Conservation (phyloP, 768 basidiomycete species). For the Mycena galopus region DNA sequence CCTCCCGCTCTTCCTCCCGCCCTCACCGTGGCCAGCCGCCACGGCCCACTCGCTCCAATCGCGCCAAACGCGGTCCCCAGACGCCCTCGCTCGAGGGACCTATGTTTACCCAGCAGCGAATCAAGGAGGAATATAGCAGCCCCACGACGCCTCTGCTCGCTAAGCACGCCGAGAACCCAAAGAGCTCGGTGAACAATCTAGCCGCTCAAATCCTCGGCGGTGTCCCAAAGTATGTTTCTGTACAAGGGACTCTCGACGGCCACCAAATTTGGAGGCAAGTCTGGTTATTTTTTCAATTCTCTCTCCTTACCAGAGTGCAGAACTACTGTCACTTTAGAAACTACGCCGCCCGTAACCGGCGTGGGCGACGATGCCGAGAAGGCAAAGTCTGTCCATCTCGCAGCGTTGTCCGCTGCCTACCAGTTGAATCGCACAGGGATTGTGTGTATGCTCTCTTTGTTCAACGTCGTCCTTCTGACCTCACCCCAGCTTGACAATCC, state of each 20-base stretch:
- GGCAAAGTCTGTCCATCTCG: conserved; percentile 80
- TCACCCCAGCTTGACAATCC: conserved; percentile 55
- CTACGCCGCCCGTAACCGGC: conserved; percentile 62
- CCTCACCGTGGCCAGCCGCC: conserved; percentile 25
- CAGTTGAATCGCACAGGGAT: conserved; percentile 74
- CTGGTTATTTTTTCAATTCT: background rate
- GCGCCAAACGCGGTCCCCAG: background rate
- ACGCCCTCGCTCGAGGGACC: conserved; percentile 8
- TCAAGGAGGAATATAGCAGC: conserved; percentile 5
- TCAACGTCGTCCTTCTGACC: background rate
- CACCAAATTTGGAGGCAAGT: conserved; percentile 33
- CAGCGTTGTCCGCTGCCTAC: conserved; percentile 79
- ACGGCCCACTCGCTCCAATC: background rate
- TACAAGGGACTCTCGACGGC: conserved; percentile 12
- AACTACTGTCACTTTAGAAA: conserved; percentile 55
- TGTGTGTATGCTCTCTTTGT: conserved; percentile 59
- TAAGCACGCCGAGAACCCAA: conserved; percentile 25
- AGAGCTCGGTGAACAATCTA: conserved; percentile 32
- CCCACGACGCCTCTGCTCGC: conserved; percentile 16
- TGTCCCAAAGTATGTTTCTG: conserved; percentile 25
- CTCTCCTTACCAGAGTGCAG: conserved; percentile 40
- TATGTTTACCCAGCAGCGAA: conserved; percentile 9
- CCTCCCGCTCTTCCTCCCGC: conserved; percentile 42
- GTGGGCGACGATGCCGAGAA: conserved; percentile 71
- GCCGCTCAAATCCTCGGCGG: conserved; percentile 2